A percentile compares a stretch with the other conserved stretches of the same genome.
These are phyloP conservation scores for Phytophthora nicotianae DNA, from an alignment of 352 stramenopile species.

Conservation along the genomic window DNA sequence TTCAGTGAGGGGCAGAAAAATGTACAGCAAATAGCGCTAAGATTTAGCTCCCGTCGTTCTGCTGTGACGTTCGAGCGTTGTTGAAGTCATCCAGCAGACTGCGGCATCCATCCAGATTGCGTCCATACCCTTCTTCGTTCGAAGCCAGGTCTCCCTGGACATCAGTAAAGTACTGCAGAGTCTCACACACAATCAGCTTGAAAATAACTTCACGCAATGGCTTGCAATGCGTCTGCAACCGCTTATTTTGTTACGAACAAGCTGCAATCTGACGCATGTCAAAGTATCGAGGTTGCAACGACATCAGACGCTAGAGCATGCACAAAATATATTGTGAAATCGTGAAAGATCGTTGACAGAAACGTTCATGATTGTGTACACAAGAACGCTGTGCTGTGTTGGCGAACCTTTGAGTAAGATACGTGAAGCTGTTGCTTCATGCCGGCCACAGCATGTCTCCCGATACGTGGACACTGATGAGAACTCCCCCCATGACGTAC, in stretches of 20 bases:
- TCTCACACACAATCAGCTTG: constrained; percentile 66
- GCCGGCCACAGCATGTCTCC: constrained; percentile 46
- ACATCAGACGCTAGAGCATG: constrained; percentile 66
- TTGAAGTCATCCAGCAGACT: constrained; percentile 70
- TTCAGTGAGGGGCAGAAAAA: constrained; percentile 80
- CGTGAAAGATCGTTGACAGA: constrained; percentile 77
- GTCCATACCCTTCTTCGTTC: constrained; percentile 76
- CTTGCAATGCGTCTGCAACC: constrained; percentile 66
- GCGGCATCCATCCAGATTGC: constrained; percentile 68
- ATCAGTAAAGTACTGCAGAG: constrained; percentile 74
- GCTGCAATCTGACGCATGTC: constrained; percentile 51
- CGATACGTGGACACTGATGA: constrained; percentile 66
- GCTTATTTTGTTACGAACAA: constrained; percentile 69
- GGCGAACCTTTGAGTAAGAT: constrained; percentile 81
- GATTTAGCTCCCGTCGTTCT: constrained; percentile 77
- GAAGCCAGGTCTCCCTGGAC: constrained; percentile 81
- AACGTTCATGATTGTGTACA: constrained; percentile 77
- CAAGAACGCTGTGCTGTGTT: constrained; percentile 68
- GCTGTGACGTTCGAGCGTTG: constrained; percentile 57
- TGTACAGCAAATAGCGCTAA: constrained; percentile 76
- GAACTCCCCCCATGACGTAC: constrained; percentile 61
- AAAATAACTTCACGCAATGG: constrained; percentile 64
- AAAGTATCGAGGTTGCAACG: constrained; percentile 53
- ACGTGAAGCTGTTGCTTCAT: constrained; percentile 65
- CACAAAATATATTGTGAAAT: constrained; percentile 65